Percentiles rank a stretch among this genome's conserved stretches.
Evolutionary conservation across 2,329 filamentous ascomycete species (phyloP).

Genomic region (Boeremia exigua): DNA sequence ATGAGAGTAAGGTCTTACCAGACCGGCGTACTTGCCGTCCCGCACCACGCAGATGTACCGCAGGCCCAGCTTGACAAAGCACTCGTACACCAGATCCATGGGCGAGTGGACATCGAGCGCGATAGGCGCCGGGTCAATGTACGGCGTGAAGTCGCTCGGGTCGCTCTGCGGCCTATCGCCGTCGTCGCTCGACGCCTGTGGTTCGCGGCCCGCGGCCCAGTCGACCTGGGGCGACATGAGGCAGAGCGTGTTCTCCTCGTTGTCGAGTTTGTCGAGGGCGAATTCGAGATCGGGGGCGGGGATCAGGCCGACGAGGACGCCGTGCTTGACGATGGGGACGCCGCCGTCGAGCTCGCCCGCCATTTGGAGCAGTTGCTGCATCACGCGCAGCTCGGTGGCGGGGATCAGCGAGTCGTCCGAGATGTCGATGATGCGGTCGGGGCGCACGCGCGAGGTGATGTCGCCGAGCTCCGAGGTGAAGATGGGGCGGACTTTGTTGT

Average conservation of each 20-base stretch:
- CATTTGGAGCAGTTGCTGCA: constrained; percentile 81
- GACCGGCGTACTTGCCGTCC: constrained; percentile 84
- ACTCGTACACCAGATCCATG: constrained; percentile 95
- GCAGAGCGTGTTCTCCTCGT: constrained; percentile 77
- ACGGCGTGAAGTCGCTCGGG: constrained; percentile 85
- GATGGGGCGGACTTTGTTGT: constrained; percentile 90
- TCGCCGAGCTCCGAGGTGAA: constrained; percentile 89
- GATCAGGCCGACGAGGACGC: constrained; percentile 85
- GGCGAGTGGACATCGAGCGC: constrained; percentile 86
- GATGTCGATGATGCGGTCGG: constrained; percentile 86
- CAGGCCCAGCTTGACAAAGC: constrained; percentile 91
- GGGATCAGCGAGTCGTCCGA: constrained; percentile 80
- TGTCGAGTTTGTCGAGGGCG: constrained; percentile 81
- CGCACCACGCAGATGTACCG: constrained; percentile 89
- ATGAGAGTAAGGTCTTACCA: too few relatives aligned
- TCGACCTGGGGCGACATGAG: constrained; percentile 75
- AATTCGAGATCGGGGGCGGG: constrained; percentile 94
- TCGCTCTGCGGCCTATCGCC: constrained; percentile 56
- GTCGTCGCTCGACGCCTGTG: constrained; percentile 66
- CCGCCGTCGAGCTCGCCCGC: constrained; percentile 92
- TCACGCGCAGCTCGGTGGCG: constrained; percentile 76
- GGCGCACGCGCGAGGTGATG: constrained; percentile 77
- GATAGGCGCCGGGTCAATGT: constrained; percentile 90
- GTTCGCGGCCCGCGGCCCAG: constrained; percentile 45
- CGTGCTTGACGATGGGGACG: constrained; percentile 81